Evolutionary conservation across 1,284 basidiomycete species (phyloP), one percentile per base, ranked within the genome.

Genomic region (Phlebopus sp.): DNA sequence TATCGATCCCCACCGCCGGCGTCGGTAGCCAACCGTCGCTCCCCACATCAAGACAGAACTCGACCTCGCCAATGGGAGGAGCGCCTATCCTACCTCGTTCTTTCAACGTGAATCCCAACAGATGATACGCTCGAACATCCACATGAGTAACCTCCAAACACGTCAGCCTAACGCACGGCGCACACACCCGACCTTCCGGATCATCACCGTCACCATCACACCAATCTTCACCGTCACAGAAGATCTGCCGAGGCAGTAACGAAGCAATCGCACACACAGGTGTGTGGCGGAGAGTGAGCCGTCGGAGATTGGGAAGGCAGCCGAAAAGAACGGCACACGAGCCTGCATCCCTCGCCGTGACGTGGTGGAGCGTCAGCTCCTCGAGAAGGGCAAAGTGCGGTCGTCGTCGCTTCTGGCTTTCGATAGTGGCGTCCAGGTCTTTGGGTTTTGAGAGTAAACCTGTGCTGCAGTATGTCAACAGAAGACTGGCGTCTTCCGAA

Each of bases 381-480:
- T 65, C 60, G 34, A 73, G 61, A 10, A 59, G 57, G 14, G 70
- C 69, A 58, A 70, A 70, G 27, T 40, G 44, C 39, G 39, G 53
- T 11, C 25, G 42, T 46, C 51, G 32, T 49, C 45, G 41, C 54
- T 27, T 48, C 52, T 43, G 36, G n/a, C 34, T 43, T 46, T 46
- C 47, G 54, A 37, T 37, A 59, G 52, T 41, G 50, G 50, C 56
- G 36, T 45, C 51, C 42, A 44, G 47, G 46, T 42, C 48, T 40
- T 34, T 13, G 32, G 49, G 27, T 17, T 34, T 35, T 18, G 42
- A 35, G 46, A 60, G 62, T 19, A 62, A 52, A 40, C 69, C 66
- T 30, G 68, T 69, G 7, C 66, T 67, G 30, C 74, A 58, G 51
- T 64, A 70, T 10, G 59, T 50, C 18, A 74, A 57, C 27, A 77